A percentile compares a stretch with the other conserved stretches of the same genome.
Conservation (phyloP, 176 grass and related monocot genomes). For the Melocanna baccifera region DNA sequence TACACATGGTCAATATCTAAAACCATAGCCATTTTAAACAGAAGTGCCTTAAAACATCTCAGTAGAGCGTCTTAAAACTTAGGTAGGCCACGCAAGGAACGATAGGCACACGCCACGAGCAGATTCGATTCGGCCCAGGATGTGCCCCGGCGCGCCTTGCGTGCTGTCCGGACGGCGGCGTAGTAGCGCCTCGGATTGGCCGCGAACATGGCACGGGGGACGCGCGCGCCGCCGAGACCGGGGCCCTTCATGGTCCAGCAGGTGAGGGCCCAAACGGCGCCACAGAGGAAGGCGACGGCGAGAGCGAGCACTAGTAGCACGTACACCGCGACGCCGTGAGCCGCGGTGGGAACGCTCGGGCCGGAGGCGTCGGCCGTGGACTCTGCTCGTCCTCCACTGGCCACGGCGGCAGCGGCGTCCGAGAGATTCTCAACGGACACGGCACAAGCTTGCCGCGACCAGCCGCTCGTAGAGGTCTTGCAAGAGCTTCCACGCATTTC, state of each 20-base stretch:
- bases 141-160: not conserved
- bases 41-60: too few relatives aligned
- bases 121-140: not conserved
- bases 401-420: not conserved
- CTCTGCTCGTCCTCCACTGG: not conserved
- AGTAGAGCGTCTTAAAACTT: not conserved
- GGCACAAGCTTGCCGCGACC: not conserved
- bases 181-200: constrained; percentile 25
- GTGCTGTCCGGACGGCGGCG: not conserved
- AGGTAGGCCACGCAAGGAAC: constrained; percentile 1
- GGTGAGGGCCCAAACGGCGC: constrained; percentile 34
- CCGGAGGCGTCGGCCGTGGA: not conserved
- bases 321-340: constrained; percentile 2
- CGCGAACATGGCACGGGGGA: constrained; percentile 26
- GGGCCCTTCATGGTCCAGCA: constrained; percentile 39
- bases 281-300: constrained; percentile 16
- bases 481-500: not conserved
- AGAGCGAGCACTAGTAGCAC: not conserved
- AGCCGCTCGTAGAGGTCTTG: not conserved
- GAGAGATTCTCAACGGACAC: not conserved
- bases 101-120: not conserved
- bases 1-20: too few relatives aligned
- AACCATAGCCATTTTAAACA: too few relatives aligned
- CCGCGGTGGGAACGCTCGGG: not conserved
- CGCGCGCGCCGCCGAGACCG: constrained; percentile 22